Evolutionary conservation across 1,284 basidiomycete species (phyloP).

Genomic region (Cyathus olla): DNA sequence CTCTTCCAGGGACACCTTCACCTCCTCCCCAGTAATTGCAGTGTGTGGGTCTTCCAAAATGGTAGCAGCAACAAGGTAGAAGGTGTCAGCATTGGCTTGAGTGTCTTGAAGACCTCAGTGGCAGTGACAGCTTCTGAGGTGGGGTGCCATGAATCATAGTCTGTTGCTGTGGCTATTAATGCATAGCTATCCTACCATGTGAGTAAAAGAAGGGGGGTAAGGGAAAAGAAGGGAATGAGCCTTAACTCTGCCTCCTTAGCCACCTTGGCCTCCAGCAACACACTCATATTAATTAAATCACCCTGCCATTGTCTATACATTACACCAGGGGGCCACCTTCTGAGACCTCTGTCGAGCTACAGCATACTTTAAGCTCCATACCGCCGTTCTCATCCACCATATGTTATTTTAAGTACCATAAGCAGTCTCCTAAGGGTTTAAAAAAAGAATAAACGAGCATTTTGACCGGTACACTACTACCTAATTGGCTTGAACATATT

Average conservation of each 20-base stretch:
- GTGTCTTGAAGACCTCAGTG: conserved; percentile 90
- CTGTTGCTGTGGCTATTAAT: conserved; percentile 90
- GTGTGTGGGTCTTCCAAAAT: conserved; percentile 85
- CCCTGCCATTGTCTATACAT: conserved; percentile 97
- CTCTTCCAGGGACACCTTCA: conserved; percentile 65
- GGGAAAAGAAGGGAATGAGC: conserved; percentile 31
- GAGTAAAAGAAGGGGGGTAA: neutral
- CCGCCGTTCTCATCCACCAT: no score
- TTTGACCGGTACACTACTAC: no score
- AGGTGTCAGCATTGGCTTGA: conserved; percentile 86
- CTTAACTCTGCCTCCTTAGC: conserved; percentile 95
- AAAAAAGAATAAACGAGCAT: no score
- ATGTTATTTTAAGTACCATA: no score
- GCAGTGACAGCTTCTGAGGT: conserved; percentile 87
- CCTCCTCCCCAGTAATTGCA: conserved; percentile 72
- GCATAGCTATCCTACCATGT: conserved; percentile 73
- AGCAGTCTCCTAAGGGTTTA: no score
- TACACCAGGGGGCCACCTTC: conserved; percentile 93
- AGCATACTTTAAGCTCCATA: no score
- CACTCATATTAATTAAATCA: conserved; percentile 97
- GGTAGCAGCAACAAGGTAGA: conserved; percentile 79
- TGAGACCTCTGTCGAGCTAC: no score
- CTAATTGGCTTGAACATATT: no score
- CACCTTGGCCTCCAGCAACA: conserved; percentile 95
- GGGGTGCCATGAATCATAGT: conserved; percentile 93